Percentiles rank a stretch among this genome's conserved stretches.
These are phyloP conservation scores for Podospora conica DNA, from an alignment of 495 filamentous ascomycete genomes.

Conservation along the genomic window DNA sequence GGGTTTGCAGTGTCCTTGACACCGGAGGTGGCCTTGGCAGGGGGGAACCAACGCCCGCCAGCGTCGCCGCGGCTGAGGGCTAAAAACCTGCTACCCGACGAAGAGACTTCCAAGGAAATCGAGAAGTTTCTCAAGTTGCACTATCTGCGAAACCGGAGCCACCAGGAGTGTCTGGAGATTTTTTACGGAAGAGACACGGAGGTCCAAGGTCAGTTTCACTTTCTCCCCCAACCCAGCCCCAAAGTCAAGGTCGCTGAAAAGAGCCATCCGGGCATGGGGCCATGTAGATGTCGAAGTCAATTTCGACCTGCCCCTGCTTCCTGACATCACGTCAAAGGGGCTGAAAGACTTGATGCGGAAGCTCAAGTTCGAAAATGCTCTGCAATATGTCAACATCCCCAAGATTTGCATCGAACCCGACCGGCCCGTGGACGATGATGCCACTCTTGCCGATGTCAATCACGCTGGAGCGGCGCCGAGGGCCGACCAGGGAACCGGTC, in stretches of 20 bases:
- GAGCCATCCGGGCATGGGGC: background rate
- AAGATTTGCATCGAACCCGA: constrained; percentile 3
- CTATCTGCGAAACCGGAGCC: constrained; percentile 11
- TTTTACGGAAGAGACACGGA: constrained; percentile 4
- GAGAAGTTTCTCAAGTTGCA: constrained; percentile 9
- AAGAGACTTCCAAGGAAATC: background rate
- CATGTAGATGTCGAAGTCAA: background rate
- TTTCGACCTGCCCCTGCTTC: background rate
- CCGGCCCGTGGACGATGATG: background rate
- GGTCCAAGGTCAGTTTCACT: background rate
- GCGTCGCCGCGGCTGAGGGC: background rate
- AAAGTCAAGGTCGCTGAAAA: no score
- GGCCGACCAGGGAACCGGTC: background rate
- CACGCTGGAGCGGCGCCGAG: background rate
- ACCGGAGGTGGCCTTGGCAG: no score
- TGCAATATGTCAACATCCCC: constrained; percentile 22
- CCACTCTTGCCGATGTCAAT: no score
- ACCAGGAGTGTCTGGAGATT: constrained; percentile 15
- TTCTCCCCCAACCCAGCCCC: background rate
- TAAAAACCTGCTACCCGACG: background rate
- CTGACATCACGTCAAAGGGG: background rate
- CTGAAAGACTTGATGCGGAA: constrained; percentile 1
- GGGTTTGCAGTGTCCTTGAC: no score
- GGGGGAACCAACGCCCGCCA: no score
- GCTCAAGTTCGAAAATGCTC: constrained; percentile 17